Percentiles rank a stretch among this genome's conserved stretches.
Conservation (phyloP, 768 basidiomycete species). For the Russula earlei region DNA sequence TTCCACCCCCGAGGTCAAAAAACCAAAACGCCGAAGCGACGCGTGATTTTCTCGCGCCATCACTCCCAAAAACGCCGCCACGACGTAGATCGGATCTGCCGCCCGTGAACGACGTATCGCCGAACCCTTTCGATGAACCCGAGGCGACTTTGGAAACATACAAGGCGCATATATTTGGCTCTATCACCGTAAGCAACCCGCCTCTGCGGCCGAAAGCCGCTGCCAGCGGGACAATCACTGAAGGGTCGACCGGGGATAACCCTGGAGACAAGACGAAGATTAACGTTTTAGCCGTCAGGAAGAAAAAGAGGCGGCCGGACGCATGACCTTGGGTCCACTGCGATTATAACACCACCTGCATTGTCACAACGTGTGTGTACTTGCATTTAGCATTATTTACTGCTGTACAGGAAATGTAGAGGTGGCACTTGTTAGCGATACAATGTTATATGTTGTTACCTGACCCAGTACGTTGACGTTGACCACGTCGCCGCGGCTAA, state of each 20-base stretch:
- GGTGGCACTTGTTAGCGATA: background rate
- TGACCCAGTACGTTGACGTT: background rate
- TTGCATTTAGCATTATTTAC: background rate
- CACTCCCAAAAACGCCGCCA: slow-evolving; percentile 44
- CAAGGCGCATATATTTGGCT: slow-evolving; percentile 48
- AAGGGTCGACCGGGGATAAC: slow-evolving; percentile 14
- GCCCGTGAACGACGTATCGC: slow-evolving; percentile 40
- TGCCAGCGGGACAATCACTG: slow-evolving; percentile 5
- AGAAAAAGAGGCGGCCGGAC: slow-evolving; percentile 31
- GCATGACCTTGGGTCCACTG: background rate
- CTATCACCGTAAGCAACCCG: slow-evolving; percentile 43
- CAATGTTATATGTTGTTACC: background rate
- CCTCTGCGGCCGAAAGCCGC: slow-evolving; percentile 25
- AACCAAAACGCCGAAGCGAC: background rate
- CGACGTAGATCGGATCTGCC: slow-evolving; percentile 26
- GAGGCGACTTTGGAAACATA: slow-evolving; percentile 54
- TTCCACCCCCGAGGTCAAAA: slow-evolving; percentile 8
- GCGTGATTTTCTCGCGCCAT: slow-evolving; percentile 24
- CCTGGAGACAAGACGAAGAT: slow-evolving; percentile 29
- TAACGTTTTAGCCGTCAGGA: slow-evolving; percentile 52
- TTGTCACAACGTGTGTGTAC: too few relatives aligned
- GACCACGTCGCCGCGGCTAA: too few relatives aligned
- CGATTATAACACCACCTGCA: too few relatives aligned
- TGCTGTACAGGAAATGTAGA: background rate
- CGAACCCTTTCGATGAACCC: slow-evolving; percentile 61